Conservation (phyloP, 495 filamentous ascomycete species). For the Pyronema omphalodes region DNA sequence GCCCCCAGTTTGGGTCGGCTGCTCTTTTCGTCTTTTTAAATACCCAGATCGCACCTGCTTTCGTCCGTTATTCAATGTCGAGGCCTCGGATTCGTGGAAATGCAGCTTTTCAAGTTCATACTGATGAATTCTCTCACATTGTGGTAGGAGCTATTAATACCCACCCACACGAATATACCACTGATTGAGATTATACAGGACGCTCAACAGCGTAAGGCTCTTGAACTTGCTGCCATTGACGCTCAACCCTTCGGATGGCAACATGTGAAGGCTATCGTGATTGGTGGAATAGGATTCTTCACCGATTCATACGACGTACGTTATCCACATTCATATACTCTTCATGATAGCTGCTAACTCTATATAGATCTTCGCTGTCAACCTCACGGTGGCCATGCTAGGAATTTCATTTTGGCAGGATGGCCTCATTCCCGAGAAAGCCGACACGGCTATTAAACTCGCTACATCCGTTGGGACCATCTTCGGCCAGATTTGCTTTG, state of each 20-base stretch:
- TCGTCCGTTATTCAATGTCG: no score
- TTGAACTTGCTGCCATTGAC: constrained; percentile 61
- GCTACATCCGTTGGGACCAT: constrained; percentile 72
- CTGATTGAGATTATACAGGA: constrained; percentile 34
- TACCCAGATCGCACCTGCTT: no score
- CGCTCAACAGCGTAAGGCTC: constrained; percentile 53
- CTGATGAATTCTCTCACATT: no score
- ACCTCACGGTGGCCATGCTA: constrained; percentile 47
- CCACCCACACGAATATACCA: constrained; percentile 29
- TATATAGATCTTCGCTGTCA: constrained; percentile 52
- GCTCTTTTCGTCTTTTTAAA: no score
- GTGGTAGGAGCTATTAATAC: no score
- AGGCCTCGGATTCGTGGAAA: no score
- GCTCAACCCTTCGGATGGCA: constrained; percentile 65
- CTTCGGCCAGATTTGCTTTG: constrained; percentile 67
- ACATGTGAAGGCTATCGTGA: constrained; percentile 52
- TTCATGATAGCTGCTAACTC: neutral
- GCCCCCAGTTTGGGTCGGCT: no score
- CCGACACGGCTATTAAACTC: constrained; percentile 74
- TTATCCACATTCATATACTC: neutral
- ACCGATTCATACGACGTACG: constrained; percentile 58
- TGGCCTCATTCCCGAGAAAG: constrained; percentile 39
- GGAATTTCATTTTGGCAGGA: constrained; percentile 54
- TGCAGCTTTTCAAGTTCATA: no score
- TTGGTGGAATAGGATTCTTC: constrained; percentile 72